phyloP scores from a whole-genome alignment of 2,329 filamentous ascomycete species.

The Aspergillus fijiensis region DNA sequence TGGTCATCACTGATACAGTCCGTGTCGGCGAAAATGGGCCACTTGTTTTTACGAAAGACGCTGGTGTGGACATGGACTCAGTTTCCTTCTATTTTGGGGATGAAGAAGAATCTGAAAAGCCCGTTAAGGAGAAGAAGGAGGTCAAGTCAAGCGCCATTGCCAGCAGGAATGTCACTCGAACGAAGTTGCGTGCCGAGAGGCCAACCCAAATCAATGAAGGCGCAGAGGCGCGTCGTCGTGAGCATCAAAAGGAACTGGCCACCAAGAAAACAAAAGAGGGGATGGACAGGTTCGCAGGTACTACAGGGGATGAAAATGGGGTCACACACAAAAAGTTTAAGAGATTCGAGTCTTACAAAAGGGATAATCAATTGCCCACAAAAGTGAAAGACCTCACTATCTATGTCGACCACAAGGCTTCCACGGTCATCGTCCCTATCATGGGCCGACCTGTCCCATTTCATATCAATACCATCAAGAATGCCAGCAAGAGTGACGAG shows the following conservation, averaged over 20 bases:
- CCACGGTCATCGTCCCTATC: slow-evolving; percentile 87
- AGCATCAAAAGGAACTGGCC: slow-evolving; percentile 89
- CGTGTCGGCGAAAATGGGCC: slow-evolving; percentile 67
- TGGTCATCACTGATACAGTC: slow-evolving; percentile 89
- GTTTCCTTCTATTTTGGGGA: slow-evolving; percentile 99
- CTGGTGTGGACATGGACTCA: slow-evolving; percentile 84
- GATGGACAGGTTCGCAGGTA: slow-evolving; percentile 79
- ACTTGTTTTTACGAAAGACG: slow-evolving; percentile 92
- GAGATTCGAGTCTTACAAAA: slow-evolving; percentile 97
- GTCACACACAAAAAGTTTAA: slow-evolving; percentile 98
- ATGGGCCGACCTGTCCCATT: slow-evolving; percentile 98
- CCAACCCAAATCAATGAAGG: slow-evolving; percentile 87
- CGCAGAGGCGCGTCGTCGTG: slow-evolving; percentile 78
- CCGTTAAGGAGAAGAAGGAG: slow-evolving; percentile 79
- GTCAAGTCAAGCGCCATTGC: slow-evolving; percentile 80
- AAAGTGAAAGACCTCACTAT: slow-evolving; percentile 84
- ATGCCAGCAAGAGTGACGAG: slow-evolving; percentile 96
- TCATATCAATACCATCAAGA: slow-evolving; percentile 98
- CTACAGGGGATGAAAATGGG: slow-evolving; percentile 79
- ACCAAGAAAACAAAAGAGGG: slow-evolving; percentile 88
- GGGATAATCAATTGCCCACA: slow-evolving; percentile 86
- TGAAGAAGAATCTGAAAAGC: slow-evolving; percentile 77
- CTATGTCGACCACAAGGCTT: slow-evolving; percentile 85
- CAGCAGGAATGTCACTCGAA: slow-evolving; percentile 92
- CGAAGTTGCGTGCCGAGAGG: slow-evolving; percentile 85